Percentiles rank a stretch among this genome's conserved stretches.
Conservation (phyloP, 108 stramenopile genomes). For the Cylindrotheca closterium region DNA sequence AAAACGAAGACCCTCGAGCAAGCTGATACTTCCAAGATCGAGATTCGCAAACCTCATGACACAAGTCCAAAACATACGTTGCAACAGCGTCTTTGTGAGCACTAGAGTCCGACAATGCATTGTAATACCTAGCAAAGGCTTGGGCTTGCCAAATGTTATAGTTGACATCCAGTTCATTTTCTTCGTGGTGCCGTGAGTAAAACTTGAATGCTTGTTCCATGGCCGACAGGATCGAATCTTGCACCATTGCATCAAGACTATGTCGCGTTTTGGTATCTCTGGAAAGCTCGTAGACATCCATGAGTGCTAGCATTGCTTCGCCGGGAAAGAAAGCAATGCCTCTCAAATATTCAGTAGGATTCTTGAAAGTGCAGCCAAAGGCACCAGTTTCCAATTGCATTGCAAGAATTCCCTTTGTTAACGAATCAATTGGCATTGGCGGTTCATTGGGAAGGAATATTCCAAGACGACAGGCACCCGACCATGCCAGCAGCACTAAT, state of each 20-base stretch:
- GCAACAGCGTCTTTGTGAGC: constrained; percentile 3
- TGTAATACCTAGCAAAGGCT: constrained; percentile 25
- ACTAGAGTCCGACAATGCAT: neutral
- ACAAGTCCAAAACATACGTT: constrained; percentile 30
- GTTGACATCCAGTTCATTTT: constrained; percentile 35
- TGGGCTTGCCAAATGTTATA: constrained; percentile 58
- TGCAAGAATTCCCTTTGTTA: constrained; percentile 36
- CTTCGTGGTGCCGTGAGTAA: constrained; percentile 35
- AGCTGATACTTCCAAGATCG: constrained; percentile 39
- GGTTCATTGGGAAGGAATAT: neutral
- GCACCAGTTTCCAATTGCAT: constrained; percentile 43
- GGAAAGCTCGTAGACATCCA: constrained; percentile 26
- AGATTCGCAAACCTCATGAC: constrained; percentile 36
- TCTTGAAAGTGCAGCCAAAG: constrained; percentile 22
- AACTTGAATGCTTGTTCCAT: constrained; percentile 37
- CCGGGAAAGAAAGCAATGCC: constrained; percentile 54
- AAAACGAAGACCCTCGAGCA: constrained; percentile 32
- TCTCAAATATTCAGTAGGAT: neutral
- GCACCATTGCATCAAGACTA: neutral
- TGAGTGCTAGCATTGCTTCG: constrained; percentile 46
- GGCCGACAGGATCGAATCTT: constrained; percentile 19
- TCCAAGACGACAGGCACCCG: constrained; percentile 15
- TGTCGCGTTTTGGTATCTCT: no score
- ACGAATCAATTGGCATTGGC: constrained; percentile 18
- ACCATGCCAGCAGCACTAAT: constrained; percentile 22